These are phyloP conservation scores for Xylaria sp. DNA, from an alignment of 2,329 filamentous ascomycete genomes.

Conservation along the genomic window DNA sequence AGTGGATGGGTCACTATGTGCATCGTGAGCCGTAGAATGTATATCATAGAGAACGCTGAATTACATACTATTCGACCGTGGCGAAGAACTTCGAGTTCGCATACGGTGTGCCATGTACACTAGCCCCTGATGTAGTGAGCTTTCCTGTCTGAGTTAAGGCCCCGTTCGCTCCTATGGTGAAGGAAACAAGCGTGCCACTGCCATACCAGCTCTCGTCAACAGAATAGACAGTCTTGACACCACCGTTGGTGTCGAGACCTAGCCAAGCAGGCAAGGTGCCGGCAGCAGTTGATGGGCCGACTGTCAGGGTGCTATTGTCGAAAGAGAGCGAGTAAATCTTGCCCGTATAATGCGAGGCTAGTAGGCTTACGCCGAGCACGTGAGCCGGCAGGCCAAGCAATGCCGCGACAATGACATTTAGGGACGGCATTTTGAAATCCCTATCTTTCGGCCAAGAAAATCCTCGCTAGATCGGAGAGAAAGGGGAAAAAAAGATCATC, in stretches of 20 bases:
- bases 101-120: constrained; percentile 50
- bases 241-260: constrained; percentile 40
- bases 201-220: constrained; percentile 47
- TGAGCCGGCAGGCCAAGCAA: constrained; percentile 32
- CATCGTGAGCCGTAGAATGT: constrained; percentile 17
- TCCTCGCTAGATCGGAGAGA: constrained; percentile 24
- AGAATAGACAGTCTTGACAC: constrained; percentile 42
- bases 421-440: constrained; percentile 31
- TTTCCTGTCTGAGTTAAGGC: constrained; percentile 41
- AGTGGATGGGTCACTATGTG: constrained; percentile 47
- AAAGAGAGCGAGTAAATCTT: constrained; percentile 46
- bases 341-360: constrained; percentile 49
- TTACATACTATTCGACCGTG: constrained; percentile 50
- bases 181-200: constrained; percentile 44
- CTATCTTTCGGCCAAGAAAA: constrained; percentile 25
- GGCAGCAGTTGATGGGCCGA: constrained; percentile 39
- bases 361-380: constrained; percentile 40
- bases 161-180: constrained; percentile 42
- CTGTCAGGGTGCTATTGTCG: constrained; percentile 36
- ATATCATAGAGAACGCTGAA: constrained; percentile 8
- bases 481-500: constrained; percentile 6
- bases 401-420: constrained; percentile 30
- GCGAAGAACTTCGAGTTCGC: constrained; percentile 50
- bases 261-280: constrained; percentile 48
- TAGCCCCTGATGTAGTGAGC: constrained; percentile 43